Percentiles rank a stretch among this genome's conserved stretches.
phyloP scores from a whole-genome alignment of 805 yeast genomes.

The Candida silvicultrix region DNA sequence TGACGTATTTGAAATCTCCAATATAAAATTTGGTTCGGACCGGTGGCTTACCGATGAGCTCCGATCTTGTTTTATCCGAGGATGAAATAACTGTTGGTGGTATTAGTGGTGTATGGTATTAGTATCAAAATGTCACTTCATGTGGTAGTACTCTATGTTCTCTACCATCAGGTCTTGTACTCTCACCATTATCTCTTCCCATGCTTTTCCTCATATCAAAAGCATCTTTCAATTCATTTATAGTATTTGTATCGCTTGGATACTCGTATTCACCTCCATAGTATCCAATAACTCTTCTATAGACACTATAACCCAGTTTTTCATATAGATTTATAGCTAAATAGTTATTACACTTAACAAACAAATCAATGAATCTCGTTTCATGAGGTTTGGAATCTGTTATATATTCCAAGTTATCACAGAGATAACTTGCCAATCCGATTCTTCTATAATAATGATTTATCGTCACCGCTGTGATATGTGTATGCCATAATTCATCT shows the following conservation, averaged over 20 bases:
- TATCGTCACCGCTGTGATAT: constrained; percentile 92
- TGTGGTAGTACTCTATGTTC: constrained; percentile 55
- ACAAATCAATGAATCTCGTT: constrained; percentile 82
- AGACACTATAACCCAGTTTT: constrained; percentile 79
- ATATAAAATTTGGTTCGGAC: not conserved
- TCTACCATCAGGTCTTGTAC: constrained; percentile 56
- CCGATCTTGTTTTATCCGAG: not conserved
- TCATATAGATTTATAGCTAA: constrained; percentile 81
- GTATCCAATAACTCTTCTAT: constrained; percentile 82
- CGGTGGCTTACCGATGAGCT: too few species aligned
- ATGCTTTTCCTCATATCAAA: constrained; percentile 76
- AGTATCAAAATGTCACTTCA: constrained; percentile 54
- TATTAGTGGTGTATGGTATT: too few species aligned
- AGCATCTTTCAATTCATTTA: constrained; percentile 74
- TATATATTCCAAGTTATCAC: constrained; percentile 63
- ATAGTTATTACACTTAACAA: constrained; percentile 80
- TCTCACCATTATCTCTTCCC: constrained; percentile 46
- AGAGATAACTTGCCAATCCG: constrained; percentile 78
- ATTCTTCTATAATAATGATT: constrained; percentile 76
- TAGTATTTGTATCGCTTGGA: constrained; percentile 30
- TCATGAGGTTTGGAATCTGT: constrained; percentile 76
- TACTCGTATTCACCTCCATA: constrained; percentile 57
- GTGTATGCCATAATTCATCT: constrained; percentile 88
- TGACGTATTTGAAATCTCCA: not conserved
- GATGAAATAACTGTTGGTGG: too few species aligned